These are phyloP conservation scores for Phenoliferia sp. DNA, from an alignment of 1,284 basidiomycete species.

Conservation along the genomic window DNA sequence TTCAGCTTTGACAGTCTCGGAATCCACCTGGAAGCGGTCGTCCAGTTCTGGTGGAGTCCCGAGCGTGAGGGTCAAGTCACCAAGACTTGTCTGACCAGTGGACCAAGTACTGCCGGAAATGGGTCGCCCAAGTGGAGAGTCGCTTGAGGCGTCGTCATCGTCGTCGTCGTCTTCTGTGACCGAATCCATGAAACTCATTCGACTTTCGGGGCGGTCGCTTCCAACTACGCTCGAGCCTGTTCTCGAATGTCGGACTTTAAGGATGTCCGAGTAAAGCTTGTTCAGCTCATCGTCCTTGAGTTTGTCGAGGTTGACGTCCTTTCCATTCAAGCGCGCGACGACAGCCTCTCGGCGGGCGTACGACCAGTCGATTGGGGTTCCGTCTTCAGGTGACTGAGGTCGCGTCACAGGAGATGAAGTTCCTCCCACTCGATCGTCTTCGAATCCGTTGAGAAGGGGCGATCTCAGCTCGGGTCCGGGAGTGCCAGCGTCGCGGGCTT, in stretches of 20 bases:
- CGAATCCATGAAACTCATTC: constrained; percentile 49
- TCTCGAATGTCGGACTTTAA: constrained; percentile 70
- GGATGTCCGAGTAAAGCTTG: constrained; percentile 77
- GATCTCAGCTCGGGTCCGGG: constrained; percentile 55
- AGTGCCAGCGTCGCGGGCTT: constrained; percentile 72
- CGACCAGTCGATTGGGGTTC: constrained; percentile 66
- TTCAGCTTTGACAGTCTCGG: constrained; percentile 63
- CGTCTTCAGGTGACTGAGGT: constrained; percentile 66
- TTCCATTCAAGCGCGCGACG: constrained; percentile 64
- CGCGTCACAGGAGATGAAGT: constrained; percentile 49
- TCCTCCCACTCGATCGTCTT: constrained; percentile 29
- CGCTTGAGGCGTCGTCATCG: constrained; percentile 9
- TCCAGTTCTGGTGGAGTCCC: constrained; percentile 38
- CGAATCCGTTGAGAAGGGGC: constrained; percentile 33
- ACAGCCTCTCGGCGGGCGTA: constrained; percentile 89
- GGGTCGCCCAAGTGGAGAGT: constrained; percentile 47
- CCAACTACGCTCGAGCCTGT: constrained; percentile 30
- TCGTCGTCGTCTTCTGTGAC: constrained; percentile 36
- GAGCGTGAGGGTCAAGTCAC: constrained; percentile 53
- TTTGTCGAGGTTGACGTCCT: constrained; percentile 80
- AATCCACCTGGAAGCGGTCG: constrained; percentile 44
- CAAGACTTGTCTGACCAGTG: constrained; percentile 76
- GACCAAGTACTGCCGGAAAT: constrained; percentile 61
- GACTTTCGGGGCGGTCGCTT: constrained; percentile 67
- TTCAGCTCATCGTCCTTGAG: constrained; percentile 89